Evolutionary conservation across 257 asterid species (phyloP).

Genomic region (Fraxinus pennsylvanica): DNA sequence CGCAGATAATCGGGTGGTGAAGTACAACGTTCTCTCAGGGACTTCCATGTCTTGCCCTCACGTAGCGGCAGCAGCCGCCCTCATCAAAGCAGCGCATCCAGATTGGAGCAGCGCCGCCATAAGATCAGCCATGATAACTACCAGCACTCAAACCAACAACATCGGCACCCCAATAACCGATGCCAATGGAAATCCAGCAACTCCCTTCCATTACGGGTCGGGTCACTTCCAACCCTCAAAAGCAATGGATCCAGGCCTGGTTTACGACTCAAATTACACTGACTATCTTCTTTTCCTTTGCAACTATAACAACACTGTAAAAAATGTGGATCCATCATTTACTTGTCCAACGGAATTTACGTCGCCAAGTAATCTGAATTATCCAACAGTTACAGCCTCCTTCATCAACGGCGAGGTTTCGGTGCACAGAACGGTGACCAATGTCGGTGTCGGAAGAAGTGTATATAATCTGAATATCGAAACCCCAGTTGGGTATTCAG

Average conservation of each 20-base stretch:
- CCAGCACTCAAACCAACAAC: constrained; percentile 36
- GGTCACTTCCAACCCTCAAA: constrained; percentile 51
- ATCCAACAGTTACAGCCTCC: constrained; percentile 25
- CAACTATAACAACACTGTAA: constrained; percentile 1
- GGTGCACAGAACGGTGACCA: constrained; percentile 17
- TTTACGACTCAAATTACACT: constrained; percentile 24
- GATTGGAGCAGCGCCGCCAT: constrained; percentile 59
- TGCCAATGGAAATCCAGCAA: constrained; percentile 31
- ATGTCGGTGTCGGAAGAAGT: constrained; percentile 18
- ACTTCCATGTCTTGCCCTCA: constrained; percentile 57
- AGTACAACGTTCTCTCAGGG: constrained; percentile 34
- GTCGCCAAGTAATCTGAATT: constrained; percentile 21
- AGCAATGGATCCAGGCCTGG: constrained; percentile 58
- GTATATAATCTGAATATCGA: constrained; percentile 15
- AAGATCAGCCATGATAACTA: constrained; percentile 54
- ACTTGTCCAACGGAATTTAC: constrained; percentile 12
- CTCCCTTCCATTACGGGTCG: constrained; percentile 45
- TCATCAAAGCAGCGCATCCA: constrained; percentile 51
- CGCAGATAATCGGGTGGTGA: constrained; percentile 27
- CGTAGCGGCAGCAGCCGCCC: constrained; percentile 35
- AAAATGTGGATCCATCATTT: constrained; percentile 10
- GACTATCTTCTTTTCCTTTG: constrained; percentile 27
- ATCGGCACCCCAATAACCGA: constrained; percentile 32
- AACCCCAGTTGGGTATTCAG: constrained; percentile 28
- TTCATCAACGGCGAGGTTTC: constrained; percentile 5